Conservation (phyloP, 2,329 filamentous ascomycete genomes). For the Aspergillus sp. region DNA sequence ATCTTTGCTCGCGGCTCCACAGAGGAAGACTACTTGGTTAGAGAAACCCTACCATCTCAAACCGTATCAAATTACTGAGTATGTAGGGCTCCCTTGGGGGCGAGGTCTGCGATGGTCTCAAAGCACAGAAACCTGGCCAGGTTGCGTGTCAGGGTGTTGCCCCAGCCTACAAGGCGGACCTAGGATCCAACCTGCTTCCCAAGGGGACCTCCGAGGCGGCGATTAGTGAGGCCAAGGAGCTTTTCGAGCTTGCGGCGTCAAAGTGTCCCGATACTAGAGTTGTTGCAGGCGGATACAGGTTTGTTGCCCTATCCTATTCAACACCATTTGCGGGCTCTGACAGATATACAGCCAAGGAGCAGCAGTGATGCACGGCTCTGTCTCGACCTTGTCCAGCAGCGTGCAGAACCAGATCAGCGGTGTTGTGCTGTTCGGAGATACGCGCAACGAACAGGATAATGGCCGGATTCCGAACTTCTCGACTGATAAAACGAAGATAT, state of each 20-base stretch:
- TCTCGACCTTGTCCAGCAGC: conserved; percentile 33
- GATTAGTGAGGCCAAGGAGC: conserved; percentile 44
- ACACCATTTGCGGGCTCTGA: neutral
- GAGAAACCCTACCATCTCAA: no score
- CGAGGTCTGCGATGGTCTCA: conserved; percentile 29
- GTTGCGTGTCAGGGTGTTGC: conserved; percentile 47
- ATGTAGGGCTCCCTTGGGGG: conserved; percentile 32
- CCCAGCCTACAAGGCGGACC: conserved; percentile 40
- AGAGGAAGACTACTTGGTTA: conserved; percentile 52
- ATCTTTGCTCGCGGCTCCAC: conserved; percentile 52
- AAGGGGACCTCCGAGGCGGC: conserved; percentile 33
- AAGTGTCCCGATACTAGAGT: conserved; percentile 50
- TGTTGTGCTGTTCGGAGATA: conserved; percentile 46
- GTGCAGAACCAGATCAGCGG: conserved; percentile 36
- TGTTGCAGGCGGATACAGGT: conserved; percentile 45
- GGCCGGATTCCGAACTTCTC: conserved; percentile 43
- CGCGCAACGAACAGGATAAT: conserved; percentile 41
- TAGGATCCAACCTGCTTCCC: conserved; percentile 40
- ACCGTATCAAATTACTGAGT: no score
- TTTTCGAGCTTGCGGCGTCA: conserved; percentile 42
- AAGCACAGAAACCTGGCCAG: conserved; percentile 12
- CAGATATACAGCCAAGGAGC: conserved; percentile 36
- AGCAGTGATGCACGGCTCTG: conserved; percentile 43
- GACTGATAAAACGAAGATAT: conserved; percentile 45
- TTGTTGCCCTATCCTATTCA: neutral